Evolutionary conservation across 805 yeast species (phyloP).

Genomic region (Hanseniaspora guilliermondii): DNA sequence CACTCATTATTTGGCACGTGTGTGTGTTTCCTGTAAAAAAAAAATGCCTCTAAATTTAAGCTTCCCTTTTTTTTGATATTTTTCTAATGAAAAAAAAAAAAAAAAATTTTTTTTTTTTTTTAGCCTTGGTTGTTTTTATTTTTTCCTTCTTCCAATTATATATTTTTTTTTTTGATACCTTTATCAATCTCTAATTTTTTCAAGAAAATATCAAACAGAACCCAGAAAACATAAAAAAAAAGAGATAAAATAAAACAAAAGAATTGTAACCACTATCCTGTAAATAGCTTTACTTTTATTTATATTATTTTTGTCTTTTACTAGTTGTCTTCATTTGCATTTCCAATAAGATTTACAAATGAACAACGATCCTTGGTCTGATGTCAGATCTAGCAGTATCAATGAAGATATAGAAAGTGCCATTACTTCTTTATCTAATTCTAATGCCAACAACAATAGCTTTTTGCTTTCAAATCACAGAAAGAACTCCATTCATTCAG

Average conservation of each 20-base stretch:
- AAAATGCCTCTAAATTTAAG: no score
- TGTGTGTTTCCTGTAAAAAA: no score
- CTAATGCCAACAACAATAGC: conserved; percentile 14
- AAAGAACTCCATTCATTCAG: conserved; percentile 22
- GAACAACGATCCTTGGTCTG: conserved; percentile 14
- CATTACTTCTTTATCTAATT: conserved; percentile 27
- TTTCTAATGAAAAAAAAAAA: not conserved
- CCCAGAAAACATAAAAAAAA: not conserved
- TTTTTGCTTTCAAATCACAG: conserved; percentile 24
- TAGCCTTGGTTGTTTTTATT: not conserved
- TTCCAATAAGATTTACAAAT: not conserved
- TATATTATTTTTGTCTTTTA: not conserved
- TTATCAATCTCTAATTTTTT: not conserved
- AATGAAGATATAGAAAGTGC: conserved; percentile 28
- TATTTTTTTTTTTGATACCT: not conserved
- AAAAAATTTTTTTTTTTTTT: no score
- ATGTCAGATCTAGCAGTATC: conserved; percentile 17
- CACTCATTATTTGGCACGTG: no score
- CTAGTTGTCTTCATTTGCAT: not conserved
- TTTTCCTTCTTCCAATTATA: not conserved
- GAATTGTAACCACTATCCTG: conserved; percentile 10
- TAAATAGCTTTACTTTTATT: conserved; percentile 15
- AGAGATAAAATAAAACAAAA: not conserved
- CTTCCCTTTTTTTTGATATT: not conserved
- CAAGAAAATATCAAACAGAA: not conserved